These are phyloP conservation scores for Maudiozyma turicensis DNA, from an alignment of 805 yeast species.

Conservation along the genomic window DNA sequence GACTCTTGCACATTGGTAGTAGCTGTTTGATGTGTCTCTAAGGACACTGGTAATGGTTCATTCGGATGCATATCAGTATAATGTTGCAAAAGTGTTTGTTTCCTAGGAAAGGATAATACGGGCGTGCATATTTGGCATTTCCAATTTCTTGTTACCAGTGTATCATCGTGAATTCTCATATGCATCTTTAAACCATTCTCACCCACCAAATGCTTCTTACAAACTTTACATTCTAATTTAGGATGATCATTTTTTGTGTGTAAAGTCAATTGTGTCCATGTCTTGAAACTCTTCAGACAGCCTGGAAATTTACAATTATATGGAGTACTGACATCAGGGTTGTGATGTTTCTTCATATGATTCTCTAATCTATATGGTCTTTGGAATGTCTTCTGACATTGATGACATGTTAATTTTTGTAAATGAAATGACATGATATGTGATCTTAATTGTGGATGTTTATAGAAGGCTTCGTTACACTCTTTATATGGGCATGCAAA, in stretches of 20 bases:
- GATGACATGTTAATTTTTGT: conserved; percentile 42
- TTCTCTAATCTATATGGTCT: conserved; percentile 56
- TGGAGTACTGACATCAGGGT: conserved; percentile 29
- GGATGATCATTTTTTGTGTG: conserved; percentile 72
- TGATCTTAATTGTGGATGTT: conserved; percentile 64
- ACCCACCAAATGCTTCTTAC: conserved; percentile 69
- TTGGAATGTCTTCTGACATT: conserved; percentile 55
- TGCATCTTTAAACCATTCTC: conserved; percentile 61
- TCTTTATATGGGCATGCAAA: conserved; percentile 50
- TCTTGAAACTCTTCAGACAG: conserved; percentile 51
- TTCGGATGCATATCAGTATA: conserved; percentile 37
- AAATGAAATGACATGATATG: conserved; percentile 61
- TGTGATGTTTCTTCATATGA: conserved; percentile 61
- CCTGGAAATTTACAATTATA: conserved; percentile 55
- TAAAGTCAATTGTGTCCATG: conserved; percentile 63
- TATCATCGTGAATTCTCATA: conserved; percentile 57
- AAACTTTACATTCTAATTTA: conserved; percentile 49
- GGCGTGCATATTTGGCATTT: conserved; percentile 45
- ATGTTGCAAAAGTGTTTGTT: conserved; percentile 49
- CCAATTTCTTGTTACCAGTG: conserved; percentile 49
- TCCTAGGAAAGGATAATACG: conserved; percentile 40
- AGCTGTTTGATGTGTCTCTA: background rate
- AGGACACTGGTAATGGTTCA: conserved; percentile 6
- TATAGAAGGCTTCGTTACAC: conserved; percentile 61
- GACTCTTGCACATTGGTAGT: background rate